Percentiles rank a stretch among this genome's conserved stretches.
Evolutionary conservation across 2,329 filamentous ascomycete genomes (phyloP).

Genomic region (Fusarium nematophilum): DNA sequence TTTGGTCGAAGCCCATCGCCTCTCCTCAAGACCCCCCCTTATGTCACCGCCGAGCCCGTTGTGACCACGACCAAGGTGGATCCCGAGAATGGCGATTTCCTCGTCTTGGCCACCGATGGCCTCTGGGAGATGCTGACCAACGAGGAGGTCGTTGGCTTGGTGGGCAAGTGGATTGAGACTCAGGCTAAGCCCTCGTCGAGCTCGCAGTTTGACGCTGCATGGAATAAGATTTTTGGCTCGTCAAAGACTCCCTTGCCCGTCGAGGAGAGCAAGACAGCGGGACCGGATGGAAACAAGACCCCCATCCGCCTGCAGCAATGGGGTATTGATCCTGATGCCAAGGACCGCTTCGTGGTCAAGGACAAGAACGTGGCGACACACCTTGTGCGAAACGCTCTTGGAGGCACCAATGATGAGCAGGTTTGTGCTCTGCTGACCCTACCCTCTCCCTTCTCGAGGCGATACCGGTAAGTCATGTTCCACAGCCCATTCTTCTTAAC

Average conservation of each 20-base stretch:
- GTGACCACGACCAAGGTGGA: conserved; percentile 93
- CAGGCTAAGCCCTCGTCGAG: conserved; percentile 65
- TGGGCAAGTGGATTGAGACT: conserved; percentile 95
- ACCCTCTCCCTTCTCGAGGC: conserved; percentile 87
- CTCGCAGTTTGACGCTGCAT: conserved; percentile 76
- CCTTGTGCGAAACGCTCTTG: conserved; percentile 92
- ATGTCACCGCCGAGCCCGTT: conserved; percentile 95
- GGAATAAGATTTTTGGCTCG: conserved; percentile 73
- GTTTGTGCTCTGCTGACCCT: conserved; percentile 91
- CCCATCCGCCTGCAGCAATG: conserved; percentile 93
- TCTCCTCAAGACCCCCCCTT: conserved; percentile 89
- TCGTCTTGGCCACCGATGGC: conserved; percentile 96
- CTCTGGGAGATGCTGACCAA: conserved; percentile 99
- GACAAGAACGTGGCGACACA: conserved; percentile 98
- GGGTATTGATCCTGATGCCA: conserved; percentile 79
- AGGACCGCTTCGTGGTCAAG: conserved; percentile 89
- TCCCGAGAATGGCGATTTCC: conserved; percentile 90
- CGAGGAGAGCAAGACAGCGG: conserved; percentile 67
- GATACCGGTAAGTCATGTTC: conserved; percentile 75
- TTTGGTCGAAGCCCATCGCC: conserved; percentile 84
- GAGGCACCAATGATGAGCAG: conserved; percentile 93
- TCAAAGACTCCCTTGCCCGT: conserved; percentile 74
- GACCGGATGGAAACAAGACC: conserved; percentile 78
- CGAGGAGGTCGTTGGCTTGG: conserved; percentile 95
- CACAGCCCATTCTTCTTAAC: background rate